These are phyloP conservation scores for Gynostemma pentaphyllum DNA, from an alignment of 306 rosid species.

Conservation along the genomic window DNA sequence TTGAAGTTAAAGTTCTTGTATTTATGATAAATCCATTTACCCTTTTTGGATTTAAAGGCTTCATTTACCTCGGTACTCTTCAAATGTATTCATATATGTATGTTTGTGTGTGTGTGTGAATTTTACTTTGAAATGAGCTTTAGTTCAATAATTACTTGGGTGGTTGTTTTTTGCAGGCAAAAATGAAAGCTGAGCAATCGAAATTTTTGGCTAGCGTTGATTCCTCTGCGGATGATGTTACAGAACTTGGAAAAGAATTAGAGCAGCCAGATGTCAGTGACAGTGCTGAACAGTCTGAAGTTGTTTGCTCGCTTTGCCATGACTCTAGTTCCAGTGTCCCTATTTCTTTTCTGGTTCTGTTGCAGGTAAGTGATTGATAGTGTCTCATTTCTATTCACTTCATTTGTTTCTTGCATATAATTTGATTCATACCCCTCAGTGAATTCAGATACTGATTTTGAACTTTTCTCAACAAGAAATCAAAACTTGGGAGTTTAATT, in stretches of 20 bases:
- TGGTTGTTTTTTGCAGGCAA: slow-evolving; percentile 37
- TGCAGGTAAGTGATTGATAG: slow-evolving; percentile 41
- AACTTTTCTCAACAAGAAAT: slow-evolving; percentile 41
- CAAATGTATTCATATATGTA: not conserved
- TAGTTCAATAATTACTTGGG: not conserved
- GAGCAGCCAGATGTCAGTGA: slow-evolving; percentile 25
- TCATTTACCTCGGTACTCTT: not conserved
- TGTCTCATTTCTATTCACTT: slow-evolving; percentile 10
- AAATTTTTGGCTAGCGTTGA: slow-evolving; percentile 77
- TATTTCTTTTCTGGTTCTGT: slow-evolving; percentile 67
- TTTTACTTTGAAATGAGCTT: not conserved
- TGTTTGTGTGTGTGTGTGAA: not conserved
- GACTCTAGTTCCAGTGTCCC: slow-evolving; percentile 59
- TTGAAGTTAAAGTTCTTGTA: not conserved
- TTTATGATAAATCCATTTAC: not conserved
- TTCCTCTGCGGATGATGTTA: slow-evolving; percentile 37
- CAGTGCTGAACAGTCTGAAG: slow-evolving; percentile 46
- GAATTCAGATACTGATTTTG: slow-evolving; percentile 7
- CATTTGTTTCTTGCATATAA: slow-evolving; percentile 6
- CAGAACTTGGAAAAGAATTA: slow-evolving; percentile 39
- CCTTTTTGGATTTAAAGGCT: not conserved
- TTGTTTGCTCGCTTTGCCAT: slow-evolving; percentile 90
- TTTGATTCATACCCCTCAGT: not conserved
- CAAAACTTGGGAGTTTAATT: slow-evolving; percentile 78
- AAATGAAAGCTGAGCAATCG: slow-evolving; percentile 83